Evolutionary conservation across 2,329 filamentous ascomycete species (phyloP).

Genomic region (Pseudogymnoascus sp.): DNA sequence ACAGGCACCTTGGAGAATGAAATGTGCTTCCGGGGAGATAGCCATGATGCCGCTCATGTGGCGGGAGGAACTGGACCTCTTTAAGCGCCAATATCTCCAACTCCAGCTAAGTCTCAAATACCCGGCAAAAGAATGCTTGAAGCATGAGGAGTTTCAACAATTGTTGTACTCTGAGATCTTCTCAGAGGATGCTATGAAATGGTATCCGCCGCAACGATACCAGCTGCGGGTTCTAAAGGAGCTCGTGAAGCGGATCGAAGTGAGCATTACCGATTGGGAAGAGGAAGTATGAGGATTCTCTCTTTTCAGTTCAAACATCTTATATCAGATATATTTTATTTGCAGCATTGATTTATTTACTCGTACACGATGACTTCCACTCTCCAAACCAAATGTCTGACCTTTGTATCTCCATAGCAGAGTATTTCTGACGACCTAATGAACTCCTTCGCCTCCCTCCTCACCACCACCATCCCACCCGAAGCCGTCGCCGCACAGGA

Average conservation of each 20-base stretch:
- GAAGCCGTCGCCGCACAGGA: slow-evolving; percentile 59
- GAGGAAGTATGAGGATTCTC: slow-evolving; percentile 61
- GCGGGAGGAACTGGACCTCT: slow-evolving; percentile 37
- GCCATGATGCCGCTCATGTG: slow-evolving; percentile 21
- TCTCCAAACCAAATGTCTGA: slow-evolving; percentile 17
- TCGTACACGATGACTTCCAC: neutral
- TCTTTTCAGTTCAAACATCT: slow-evolving; percentile 13
- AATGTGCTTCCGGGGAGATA: slow-evolving; percentile 18
- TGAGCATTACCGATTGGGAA: slow-evolving; percentile 70
- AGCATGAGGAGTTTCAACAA: slow-evolving; percentile 53
- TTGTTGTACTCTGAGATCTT: slow-evolving; percentile 61
- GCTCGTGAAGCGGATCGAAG: slow-evolving; percentile 61
- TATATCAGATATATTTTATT: slow-evolving; percentile 13
- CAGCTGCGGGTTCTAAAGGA: slow-evolving; percentile 64
- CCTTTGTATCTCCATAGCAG: slow-evolving; percentile 38
- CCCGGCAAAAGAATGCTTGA: slow-evolving; percentile 51
- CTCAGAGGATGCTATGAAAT: slow-evolving; percentile 42
- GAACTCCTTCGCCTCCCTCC: slow-evolving; percentile 54
- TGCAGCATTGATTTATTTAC: slow-evolving; percentile 9
- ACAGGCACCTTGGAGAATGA: slow-evolving; percentile 15
- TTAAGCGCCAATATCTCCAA: slow-evolving; percentile 73
- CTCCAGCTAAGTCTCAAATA: slow-evolving; percentile 56
- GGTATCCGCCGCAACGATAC: slow-evolving; percentile 60
- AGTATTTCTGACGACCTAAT: slow-evolving; percentile 78
- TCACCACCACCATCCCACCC: slow-evolving; percentile 54